A percentile compares a stretch with the other conserved stretches of the same genome.
Evolutionary conservation across 2,329 filamentous ascomycete species (phyloP).

Genomic region (Pseudocercospora ulei): DNA sequence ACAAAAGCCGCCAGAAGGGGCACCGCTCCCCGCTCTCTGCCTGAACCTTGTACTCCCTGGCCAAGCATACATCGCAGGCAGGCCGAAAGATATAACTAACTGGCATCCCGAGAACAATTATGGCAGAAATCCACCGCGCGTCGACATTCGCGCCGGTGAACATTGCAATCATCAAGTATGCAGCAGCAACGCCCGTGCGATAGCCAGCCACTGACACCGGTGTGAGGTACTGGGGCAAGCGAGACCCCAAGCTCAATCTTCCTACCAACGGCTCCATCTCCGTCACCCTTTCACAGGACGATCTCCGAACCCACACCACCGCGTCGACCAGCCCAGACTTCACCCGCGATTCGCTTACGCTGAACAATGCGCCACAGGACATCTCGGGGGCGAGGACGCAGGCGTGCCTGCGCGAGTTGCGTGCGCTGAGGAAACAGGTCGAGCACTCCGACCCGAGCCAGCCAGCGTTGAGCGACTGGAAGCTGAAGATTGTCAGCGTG

Average conservation of each 20-base stretch:
- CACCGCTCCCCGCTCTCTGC: neutral
- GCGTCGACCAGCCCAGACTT: slow-evolving; percentile 76
- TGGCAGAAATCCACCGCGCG: slow-evolving; percentile 64
- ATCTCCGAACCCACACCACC: slow-evolving; percentile 90
- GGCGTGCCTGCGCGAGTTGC: slow-evolving; percentile 82
- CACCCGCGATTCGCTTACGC: slow-evolving; percentile 60
- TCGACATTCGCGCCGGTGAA: slow-evolving; percentile 96
- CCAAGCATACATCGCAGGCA: neutral
- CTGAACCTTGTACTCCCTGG: slow-evolving; percentile 1
- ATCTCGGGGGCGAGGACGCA: slow-evolving; percentile 84
- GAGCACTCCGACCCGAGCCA: slow-evolving; percentile 62
- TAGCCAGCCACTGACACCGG: slow-evolving; percentile 8
- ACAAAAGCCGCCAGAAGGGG: too few species aligned
- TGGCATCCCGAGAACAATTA: slow-evolving; percentile 20
- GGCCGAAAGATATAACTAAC: slow-evolving; percentile 1
- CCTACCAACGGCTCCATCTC: slow-evolving; percentile 97
- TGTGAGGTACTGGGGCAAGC: slow-evolving; percentile 84
- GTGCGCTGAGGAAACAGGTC: slow-evolving; percentile 62
- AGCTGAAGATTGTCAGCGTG: slow-evolving; percentile 79
- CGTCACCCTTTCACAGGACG: slow-evolving; percentile 86
- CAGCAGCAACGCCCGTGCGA: slow-evolving; percentile 17
- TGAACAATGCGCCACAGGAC: slow-evolving; percentile 76
- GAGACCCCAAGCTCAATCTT: slow-evolving; percentile 74
- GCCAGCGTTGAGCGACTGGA: slow-evolving; percentile 68
- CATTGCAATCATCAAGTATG: slow-evolving; percentile 92